A percentile compares a stretch with the other conserved stretches of the same genome.
Conservation (phyloP, 208 protist species). For the Trypanosoma lewisi region DNA sequence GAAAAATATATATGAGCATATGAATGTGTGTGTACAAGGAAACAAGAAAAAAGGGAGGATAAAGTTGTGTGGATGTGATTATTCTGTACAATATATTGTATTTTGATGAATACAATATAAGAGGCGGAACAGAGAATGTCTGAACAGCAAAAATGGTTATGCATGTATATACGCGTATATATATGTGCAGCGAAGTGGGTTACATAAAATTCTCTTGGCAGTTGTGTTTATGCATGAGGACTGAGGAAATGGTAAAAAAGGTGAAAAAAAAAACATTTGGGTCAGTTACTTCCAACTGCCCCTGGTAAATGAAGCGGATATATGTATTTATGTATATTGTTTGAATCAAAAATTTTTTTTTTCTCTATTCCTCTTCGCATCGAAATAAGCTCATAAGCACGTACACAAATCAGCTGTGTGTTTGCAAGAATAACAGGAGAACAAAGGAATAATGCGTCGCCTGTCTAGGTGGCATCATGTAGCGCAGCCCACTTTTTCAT, state of each 20-base stretch:
- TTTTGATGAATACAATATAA: background rate
- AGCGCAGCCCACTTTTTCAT: background rate
- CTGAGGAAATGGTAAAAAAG: too few relatives aligned
- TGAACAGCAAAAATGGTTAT: background rate
- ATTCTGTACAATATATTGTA: background rate
- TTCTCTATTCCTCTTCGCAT: too few relatives aligned
- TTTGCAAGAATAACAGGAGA: constrained; percentile 11
- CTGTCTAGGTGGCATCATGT: background rate
- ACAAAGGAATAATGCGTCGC: background rate
- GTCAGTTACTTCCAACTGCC: too few relatives aligned
- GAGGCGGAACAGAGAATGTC: constrained; percentile 13
- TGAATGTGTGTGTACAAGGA: constrained; percentile 3
- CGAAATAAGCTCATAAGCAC: too few relatives aligned
- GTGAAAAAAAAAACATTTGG: too few relatives aligned
- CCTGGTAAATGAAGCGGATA: too few relatives aligned
- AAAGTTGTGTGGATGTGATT: too few relatives aligned
- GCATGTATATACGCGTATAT: constrained; percentile 18
- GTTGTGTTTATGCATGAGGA: too few relatives aligned
- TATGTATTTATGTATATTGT: constrained; percentile 16
- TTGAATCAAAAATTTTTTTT: background rate
- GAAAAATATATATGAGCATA: background rate
- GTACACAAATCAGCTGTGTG: too few relatives aligned
- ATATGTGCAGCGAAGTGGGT: too few relatives aligned
- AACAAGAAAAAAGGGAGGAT: too few relatives aligned
- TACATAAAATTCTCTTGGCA: too few relatives aligned